Evolutionary conservation across 1,139 yeast genomes (phyloP), one percentile per base, ranked within the genome.

Genomic region (Pichia sp.): DNA sequence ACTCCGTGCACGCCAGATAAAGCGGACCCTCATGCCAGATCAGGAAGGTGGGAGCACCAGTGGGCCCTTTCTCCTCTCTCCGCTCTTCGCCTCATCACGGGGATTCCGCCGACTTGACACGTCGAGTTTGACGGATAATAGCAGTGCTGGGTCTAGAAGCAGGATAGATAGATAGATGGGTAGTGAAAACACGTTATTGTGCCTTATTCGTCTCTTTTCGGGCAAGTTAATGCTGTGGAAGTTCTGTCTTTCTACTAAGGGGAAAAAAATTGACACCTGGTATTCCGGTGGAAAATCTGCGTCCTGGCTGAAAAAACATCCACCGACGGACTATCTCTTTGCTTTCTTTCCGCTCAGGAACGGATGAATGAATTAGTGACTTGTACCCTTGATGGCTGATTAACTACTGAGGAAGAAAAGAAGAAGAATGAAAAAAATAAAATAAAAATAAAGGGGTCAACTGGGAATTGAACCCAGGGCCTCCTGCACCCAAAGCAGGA

Each of bases 401-500:
- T n/a, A 26, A 26, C 15, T 44, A 16, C 23, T 19, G 2, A 19
- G 34, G 26, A 46, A 26, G 4, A 8, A 4, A 6, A 44, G 6
- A 10, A 23, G 26, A 44, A 44, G 34, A 46, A 8, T 19, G 13
- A n/a, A n/a, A 19, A 19, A 29, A 8, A 23, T 31, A 41, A 50
- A 11, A 4, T 11, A 58, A 60, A 55, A 60, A 54, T 36, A 55
- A 49, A 36, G 68, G 68, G 67, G 68, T 64, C 63, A 61, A 61
- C 68, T 64, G 68, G 68, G 68, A 65, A 65, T 65, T 63, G 68
- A 65, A 65, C 70, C 68, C 68, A 64, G 68, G 67, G 65, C 68
- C 68, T 65, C 68, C 64, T 66, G 70, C 71, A 68, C 76, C 77
- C 78, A 75, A 75, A 75, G 77, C 78, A 74, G 72, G 78, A 75